These are phyloP conservation scores for Apophysomyces variabilis DNA, from an alignment of 371 early-diverging fungal genomes.

Conservation along the genomic window DNA sequence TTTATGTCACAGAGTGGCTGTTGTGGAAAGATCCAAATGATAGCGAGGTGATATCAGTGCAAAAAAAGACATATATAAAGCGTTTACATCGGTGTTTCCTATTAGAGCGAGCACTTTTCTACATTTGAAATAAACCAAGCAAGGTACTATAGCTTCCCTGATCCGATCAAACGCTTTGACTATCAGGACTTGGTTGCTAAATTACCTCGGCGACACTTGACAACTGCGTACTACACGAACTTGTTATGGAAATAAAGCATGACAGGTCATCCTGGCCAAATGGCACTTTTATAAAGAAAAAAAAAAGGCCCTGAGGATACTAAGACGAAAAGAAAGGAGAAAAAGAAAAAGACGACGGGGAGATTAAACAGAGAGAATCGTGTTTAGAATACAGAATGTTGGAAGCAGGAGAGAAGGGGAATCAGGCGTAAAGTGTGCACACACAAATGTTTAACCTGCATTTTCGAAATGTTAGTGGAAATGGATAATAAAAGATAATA, in stretches of 20 bases:
- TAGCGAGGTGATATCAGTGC: too few species aligned
- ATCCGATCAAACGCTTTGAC: too few species aligned
- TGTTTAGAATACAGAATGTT: neutral
- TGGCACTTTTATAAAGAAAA: neutral
- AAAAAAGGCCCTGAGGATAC: neutral
- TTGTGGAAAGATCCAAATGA: too few species aligned
- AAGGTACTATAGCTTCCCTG: too few species aligned
- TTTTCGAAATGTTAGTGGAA: neutral
- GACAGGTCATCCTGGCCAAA: constrained; percentile 7
- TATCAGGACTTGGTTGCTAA: too few species aligned
- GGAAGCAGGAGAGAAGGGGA: neutral
- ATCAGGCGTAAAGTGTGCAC: neutral
- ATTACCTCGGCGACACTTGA: neutral
- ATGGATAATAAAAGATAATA: neutral
- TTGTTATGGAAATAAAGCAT: constrained; percentile 6
- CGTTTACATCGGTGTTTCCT: too few species aligned
- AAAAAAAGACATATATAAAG: too few species aligned
- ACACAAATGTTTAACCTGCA: neutral
- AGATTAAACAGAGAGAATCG: constrained; percentile 2
- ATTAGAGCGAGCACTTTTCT: too few species aligned
- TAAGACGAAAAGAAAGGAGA: neutral
- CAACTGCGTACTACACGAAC: neutral
- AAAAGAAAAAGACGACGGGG: neutral
- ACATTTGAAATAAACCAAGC: too few species aligned
- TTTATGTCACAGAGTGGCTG: too few species aligned